Base-by-base conservation (phyloP, 2,329 filamentous ascomycete genomes). In the Arthrocladium fulminans region DNA sequence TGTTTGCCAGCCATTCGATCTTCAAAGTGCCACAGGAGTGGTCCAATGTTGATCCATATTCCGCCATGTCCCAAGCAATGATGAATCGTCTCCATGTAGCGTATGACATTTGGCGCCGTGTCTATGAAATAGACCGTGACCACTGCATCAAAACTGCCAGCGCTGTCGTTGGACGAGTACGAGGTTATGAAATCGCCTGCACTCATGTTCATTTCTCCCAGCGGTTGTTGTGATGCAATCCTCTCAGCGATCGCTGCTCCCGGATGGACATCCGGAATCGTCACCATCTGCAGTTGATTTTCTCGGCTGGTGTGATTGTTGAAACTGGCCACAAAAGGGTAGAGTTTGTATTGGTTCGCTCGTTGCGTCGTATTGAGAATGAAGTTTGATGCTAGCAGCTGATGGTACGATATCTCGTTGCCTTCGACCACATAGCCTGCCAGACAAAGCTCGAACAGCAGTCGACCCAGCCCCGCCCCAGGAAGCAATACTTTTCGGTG, bases 371-470 rank as follows among this genome's bases (percentile, higher is more conserved):
- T 64, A 50, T 75, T 75, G 32, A 75, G 59, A 7, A 74, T 58
- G 67, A 71, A 79, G 53, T 77, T 78, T 50, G 86, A 94, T 1
- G 88, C 88, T 50, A 97, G 74, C n/a, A 98, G 77, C 64, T 95
- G 88, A 65, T 98, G 92, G 62, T 94, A 97, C 2, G 89, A 96
- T 53, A 97, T 94, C 67, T 98, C 86, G 62, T 96, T 97, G 23
- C 90, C 90, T 65, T 96, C 88, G 0, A 81, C 78, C 9, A 77
- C 70, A 64, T 81, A 94, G 9, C 92, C 89, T 1, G 71, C 72
- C 23, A 70, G 71, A 62, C 83, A 88, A 12, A 97, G 73, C 38
- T 98, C 92, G 60, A 94, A 94, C 0, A 97, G 86, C 2, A 97
- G 72, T 12, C 92, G 78, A 2, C 88, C 92, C 2, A 98, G 72